phyloP scores from a whole-genome alignment of 2,329 filamentous ascomycete species.

The Hortaea werneckii region DNA sequence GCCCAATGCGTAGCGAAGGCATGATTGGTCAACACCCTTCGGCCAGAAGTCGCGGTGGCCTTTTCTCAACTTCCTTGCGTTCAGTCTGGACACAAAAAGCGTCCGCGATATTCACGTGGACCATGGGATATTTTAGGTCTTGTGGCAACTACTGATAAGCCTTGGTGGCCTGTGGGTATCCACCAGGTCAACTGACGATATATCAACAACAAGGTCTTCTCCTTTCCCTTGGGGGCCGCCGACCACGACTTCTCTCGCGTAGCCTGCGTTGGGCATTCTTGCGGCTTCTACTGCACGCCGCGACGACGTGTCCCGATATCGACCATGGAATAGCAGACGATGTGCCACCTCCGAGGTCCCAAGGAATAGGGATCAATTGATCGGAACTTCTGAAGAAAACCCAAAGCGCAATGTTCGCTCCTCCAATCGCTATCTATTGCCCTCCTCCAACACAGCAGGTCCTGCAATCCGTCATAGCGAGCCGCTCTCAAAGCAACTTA shows the following conservation, averaged over 20 bases:
- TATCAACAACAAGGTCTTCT: not conserved
- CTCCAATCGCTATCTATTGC: not conserved
- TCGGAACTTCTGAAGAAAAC: not conserved
- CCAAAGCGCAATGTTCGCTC: not conserved
- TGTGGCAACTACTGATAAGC: not conserved
- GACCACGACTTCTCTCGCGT: slow-evolving; percentile 3
- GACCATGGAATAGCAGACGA: not conserved
- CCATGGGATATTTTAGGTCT: not conserved
- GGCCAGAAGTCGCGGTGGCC: not conserved
- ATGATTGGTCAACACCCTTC: not conserved
- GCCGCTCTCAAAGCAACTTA: no score
- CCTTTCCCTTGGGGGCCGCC: not conserved
- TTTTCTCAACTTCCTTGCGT: not conserved
- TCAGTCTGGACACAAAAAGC: not conserved
- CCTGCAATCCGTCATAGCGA: no score
- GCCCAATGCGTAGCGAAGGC: not conserved
- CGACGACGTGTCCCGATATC: slow-evolving; percentile 2
- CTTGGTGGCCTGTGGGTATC: not conserved
- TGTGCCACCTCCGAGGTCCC: not conserved
- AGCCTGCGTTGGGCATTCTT: slow-evolving; percentile 1
- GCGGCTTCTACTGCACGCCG: slow-evolving; percentile 3
- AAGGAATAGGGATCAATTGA: not conserved
- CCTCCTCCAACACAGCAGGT: not conserved
- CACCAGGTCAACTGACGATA: not conserved
- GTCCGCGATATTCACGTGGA: not conserved